Percentiles rank a stretch among this genome's conserved stretches.
Evolutionary conservation across 2,329 filamentous ascomycete genomes (phyloP).

Genomic region (Ceratocystis cacaofunesta): DNA sequence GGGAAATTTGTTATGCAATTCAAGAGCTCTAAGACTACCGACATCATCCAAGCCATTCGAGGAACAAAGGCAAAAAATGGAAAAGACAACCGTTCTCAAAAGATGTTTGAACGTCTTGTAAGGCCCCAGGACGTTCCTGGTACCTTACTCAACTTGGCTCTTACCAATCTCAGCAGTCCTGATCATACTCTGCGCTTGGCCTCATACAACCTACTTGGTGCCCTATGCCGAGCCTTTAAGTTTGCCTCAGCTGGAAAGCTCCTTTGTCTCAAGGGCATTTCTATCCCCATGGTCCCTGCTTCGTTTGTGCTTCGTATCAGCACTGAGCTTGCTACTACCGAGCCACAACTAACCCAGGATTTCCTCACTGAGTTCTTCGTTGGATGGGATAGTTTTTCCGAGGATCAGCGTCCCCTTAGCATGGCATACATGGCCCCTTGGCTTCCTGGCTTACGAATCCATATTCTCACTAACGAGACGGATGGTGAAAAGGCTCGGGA

Average conservation of each 20-base stretch:
- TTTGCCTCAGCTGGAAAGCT: slow-evolving; percentile 47
- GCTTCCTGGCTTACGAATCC: slow-evolving; percentile 46
- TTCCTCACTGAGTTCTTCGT: slow-evolving; percentile 62
- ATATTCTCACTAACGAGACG: slow-evolving; percentile 41
- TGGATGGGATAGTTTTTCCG: slow-evolving; percentile 54
- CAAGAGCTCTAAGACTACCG: slow-evolving; percentile 47
- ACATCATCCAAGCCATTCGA: slow-evolving; percentile 49
- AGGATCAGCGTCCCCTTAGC: slow-evolving; percentile 51
- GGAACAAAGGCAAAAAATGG: slow-evolving; percentile 48
- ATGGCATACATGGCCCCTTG: slow-evolving; percentile 57
- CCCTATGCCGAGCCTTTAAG: slow-evolving; percentile 52
- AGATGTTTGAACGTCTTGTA: slow-evolving; percentile 49
- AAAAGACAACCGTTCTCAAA: slow-evolving; percentile 45
- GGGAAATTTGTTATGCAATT: slow-evolving; percentile 61
- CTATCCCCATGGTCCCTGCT: slow-evolving; percentile 47
- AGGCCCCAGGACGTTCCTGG: slow-evolving; percentile 57
- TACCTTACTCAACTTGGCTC: slow-evolving; percentile 50
- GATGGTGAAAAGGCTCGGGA: slow-evolving; percentile 54
- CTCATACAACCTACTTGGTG: slow-evolving; percentile 53
- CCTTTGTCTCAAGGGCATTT: slow-evolving; percentile 48
- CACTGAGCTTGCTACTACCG: slow-evolving; percentile 44
- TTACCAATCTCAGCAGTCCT: slow-evolving; percentile 50
- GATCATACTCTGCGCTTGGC: slow-evolving; percentile 46
- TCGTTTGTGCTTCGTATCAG: slow-evolving; percentile 52
- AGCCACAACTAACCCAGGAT: slow-evolving; percentile 52